phyloP scores from a whole-genome alignment of 2,329 filamentous ascomycete genomes.

The Calcarisporium arbuscula region DNA sequence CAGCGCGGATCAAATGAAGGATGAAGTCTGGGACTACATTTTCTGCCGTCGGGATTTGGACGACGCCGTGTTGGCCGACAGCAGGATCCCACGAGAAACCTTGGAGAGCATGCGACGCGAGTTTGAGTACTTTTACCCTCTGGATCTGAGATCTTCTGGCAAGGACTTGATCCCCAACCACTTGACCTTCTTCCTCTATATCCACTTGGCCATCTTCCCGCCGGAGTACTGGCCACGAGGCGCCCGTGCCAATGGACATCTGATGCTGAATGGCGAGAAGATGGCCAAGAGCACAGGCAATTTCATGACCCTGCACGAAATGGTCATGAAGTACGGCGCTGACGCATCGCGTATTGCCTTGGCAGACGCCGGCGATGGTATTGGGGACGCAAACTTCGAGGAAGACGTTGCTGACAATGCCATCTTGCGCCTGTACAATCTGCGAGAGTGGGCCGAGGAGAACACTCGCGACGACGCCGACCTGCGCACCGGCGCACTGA shows the following conservation, averaged over 20 bases:
- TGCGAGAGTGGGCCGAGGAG: conserved; percentile 91
- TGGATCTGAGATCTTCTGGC: conserved; percentile 81
- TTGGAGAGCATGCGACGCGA: conserved; percentile 80
- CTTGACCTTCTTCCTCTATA: conserved; percentile 91
- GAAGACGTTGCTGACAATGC: conserved; percentile 89
- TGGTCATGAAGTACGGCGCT: conserved; percentile 87
- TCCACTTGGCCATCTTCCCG: conserved; percentile 84
- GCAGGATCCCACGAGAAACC: conserved; percentile 65
- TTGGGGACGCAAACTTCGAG: conserved; percentile 95
- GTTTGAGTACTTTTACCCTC: conserved; percentile 95
- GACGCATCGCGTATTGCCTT: conserved; percentile 88
- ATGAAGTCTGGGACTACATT: conserved; percentile 94
- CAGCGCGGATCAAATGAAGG: conserved; percentile 78
- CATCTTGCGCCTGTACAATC: conserved; percentile 73
- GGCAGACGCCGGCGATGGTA: conserved; percentile 88
- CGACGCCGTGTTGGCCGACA: conserved; percentile 57
- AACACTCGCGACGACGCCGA: conserved; percentile 59
- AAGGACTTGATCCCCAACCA: conserved; percentile 95
- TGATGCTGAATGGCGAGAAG: conserved; percentile 94
- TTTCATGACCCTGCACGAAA: conserved; percentile 84
- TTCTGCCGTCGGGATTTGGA: conserved; percentile 70
- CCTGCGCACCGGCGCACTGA: conserved; percentile 69
- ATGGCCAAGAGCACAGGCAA: conserved; percentile 98
- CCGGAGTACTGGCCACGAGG: conserved; percentile 82
- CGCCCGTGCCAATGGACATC: conserved; percentile 84